phyloP scores from a whole-genome alignment of 2,329 filamentous ascomycete genomes.

The Colletotrichum sp. region DNA sequence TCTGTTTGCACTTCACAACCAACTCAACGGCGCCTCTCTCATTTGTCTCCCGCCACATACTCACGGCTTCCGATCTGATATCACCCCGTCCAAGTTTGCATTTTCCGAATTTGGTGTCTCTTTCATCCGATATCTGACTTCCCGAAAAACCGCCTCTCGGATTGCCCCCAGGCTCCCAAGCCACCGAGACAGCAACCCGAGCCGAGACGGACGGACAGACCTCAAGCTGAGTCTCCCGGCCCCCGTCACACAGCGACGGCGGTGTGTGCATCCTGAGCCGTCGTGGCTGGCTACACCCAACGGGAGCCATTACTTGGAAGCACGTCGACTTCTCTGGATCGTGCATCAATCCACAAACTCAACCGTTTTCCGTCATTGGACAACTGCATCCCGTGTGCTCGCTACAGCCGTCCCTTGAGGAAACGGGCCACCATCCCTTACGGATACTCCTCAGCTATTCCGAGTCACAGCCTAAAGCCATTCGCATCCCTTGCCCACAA shows the following conservation, averaged over 20 bases:
- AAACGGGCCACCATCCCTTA: background rate
- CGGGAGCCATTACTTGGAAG: background rate
- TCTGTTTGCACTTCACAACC: slow-evolving; percentile 14
- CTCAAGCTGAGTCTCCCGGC: background rate
- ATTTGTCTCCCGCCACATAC: background rate
- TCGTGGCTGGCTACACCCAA: background rate
- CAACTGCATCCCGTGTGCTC: slow-evolving; percentile 9
- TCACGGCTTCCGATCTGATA: background rate
- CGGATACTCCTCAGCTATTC: background rate
- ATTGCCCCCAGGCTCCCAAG: background rate
- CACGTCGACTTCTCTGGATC: background rate
- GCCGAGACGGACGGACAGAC: background rate
- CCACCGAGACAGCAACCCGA: background rate
- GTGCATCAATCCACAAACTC: background rate
- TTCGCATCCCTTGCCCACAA: background rate
- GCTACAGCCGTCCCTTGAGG: background rate
- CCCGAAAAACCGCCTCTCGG: background rate
- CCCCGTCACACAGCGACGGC: slow-evolving; percentile 3
- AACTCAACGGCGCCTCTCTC: background rate
- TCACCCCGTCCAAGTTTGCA: background rate
- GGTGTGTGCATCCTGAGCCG: background rate
- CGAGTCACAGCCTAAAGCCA: background rate
- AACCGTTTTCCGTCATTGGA: slow-evolving; percentile 1
- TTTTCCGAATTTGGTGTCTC: background rate
- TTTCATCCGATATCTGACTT: background rate